Conservation (phyloP, 352 stramenopile species). For the Globisporangium recalcitrans region DNA sequence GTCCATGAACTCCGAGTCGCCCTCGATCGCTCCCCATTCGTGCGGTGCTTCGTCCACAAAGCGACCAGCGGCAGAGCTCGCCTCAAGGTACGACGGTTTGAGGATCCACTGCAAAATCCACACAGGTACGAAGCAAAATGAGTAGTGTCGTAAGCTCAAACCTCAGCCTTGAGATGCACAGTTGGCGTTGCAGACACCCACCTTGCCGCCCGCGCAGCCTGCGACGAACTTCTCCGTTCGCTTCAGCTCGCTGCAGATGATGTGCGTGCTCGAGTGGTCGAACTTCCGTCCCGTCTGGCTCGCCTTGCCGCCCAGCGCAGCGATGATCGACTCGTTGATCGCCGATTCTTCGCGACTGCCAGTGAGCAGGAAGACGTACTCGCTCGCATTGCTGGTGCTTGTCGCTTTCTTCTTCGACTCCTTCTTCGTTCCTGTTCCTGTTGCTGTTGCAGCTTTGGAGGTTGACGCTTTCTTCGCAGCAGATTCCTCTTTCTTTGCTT, state of each 20-base stretch:
- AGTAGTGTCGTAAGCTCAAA: neutral
- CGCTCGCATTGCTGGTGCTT: neutral
- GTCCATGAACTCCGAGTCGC: constrained; percentile 64
- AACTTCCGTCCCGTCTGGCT: constrained; percentile 64
- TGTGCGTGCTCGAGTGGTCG: constrained; percentile 70
- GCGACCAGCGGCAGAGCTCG: constrained; percentile 43
- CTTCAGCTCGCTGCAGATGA: constrained; percentile 86
- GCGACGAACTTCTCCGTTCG: constrained; percentile 85
- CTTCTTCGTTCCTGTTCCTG: constrained; percentile 12
- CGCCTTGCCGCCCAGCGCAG: constrained; percentile 51
- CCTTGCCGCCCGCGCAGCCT: constrained; percentile 77
- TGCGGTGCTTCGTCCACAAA: constrained; percentile 73
- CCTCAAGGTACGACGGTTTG: constrained; percentile 75
- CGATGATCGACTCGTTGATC: constrained; percentile 76
- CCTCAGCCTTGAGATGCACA: neutral
- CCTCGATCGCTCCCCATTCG: constrained; percentile 60
- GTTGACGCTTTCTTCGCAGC: constrained; percentile 8
- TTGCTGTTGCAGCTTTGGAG: constrained; percentile 19
- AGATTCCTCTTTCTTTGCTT: constrained; percentile 7
- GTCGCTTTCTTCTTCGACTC: neutral
- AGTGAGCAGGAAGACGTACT: constrained; percentile 63
- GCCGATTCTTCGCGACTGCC: constrained; percentile 63
- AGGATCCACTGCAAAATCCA: constrained; percentile 65
- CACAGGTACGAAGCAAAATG: constrained; percentile 4
- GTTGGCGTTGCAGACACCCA: constrained; percentile 15